Percentiles rank a stretch among this genome's conserved stretches.
These are phyloP conservation scores for Kodamaea hsintzibuensis DNA, from an alignment of 805 yeast species.

Conservation along the genomic window DNA sequence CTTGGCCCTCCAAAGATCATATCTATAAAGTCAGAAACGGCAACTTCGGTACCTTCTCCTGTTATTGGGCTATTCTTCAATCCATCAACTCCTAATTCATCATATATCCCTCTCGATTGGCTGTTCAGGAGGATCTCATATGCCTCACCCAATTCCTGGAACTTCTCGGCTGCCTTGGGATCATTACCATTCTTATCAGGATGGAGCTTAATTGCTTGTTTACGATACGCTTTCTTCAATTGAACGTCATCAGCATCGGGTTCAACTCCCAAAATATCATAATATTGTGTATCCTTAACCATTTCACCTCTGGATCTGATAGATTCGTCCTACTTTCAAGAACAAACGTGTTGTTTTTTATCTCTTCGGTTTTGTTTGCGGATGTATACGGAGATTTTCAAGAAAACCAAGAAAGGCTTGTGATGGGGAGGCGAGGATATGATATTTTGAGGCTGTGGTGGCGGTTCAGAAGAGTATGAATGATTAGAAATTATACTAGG, in stretches of 20 bases:
- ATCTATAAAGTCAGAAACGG: constrained; percentile 83
- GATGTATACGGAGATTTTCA: background rate
- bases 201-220: constrained; percentile 84
- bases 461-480: background rate
- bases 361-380: background rate
- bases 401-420: background rate
- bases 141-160: constrained; percentile 70
- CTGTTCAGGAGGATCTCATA: constrained; percentile 80
- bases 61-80: constrained; percentile 61
- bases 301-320: constrained; percentile 31
- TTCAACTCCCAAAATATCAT: constrained; percentile 72
- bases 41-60: constrained; percentile 62
- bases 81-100: constrained; percentile 67
- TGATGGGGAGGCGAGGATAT: background rate
- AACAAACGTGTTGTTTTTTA: background rate
- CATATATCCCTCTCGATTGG: constrained; percentile 69
- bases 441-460: background rate
- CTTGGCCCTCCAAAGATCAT: constrained; percentile 84
- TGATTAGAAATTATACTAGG: background rate
- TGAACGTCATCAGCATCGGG: constrained; percentile 75
- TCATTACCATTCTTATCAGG: constrained; percentile 98
- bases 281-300: constrained; percentile 87
- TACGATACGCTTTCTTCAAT: constrained; percentile 91
- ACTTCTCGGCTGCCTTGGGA: constrained; percentile 82
- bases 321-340: background rate